These are phyloP conservation scores for Penicillium sp. DNA, from an alignment of 2,329 filamentous ascomycete species.

Conservation along the genomic window DNA sequence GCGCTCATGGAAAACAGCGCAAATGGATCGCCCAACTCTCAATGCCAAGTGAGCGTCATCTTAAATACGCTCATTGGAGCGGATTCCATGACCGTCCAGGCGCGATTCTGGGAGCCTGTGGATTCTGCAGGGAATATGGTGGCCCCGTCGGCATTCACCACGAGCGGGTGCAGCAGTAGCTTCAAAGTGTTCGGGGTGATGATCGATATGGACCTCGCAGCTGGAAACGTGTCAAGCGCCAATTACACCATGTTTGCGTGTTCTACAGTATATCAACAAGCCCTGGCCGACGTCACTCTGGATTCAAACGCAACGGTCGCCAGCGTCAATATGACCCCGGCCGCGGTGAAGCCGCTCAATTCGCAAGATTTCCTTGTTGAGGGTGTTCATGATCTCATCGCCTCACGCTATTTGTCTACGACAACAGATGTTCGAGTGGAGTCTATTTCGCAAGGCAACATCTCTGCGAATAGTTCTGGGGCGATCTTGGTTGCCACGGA, in stretches of 20 bases:
- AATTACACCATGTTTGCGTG: conserved; percentile 11
- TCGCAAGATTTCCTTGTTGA: neutral
- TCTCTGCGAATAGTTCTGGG: neutral
- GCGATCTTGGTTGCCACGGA: neutral
- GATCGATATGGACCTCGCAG: conserved; percentile 4
- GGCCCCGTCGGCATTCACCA: neutral
- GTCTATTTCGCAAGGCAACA: neutral
- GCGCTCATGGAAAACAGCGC: neutral
- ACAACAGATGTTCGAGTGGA: neutral
- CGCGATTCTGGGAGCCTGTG: conserved; percentile 6
- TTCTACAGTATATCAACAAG: conserved; percentile 2
- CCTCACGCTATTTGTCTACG: neutral
- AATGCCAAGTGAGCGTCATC: neutral
- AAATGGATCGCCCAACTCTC: neutral
- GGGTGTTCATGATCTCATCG: conserved; percentile 1
- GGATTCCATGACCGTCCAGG: neutral
- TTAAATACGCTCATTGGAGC: neutral
- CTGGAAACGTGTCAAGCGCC: conserved; percentile 1
- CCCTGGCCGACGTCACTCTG: conserved; percentile 4
- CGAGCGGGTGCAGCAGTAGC: conserved; percentile 2
- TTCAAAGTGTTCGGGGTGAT: conserved; percentile 6
- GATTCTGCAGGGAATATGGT: neutral
- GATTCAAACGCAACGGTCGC: conserved; percentile 6
- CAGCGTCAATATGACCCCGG: neutral
- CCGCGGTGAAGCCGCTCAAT: neutral